Conservation (phyloP, 148 eudicot species). For the Rhododendron simsii region DNA sequence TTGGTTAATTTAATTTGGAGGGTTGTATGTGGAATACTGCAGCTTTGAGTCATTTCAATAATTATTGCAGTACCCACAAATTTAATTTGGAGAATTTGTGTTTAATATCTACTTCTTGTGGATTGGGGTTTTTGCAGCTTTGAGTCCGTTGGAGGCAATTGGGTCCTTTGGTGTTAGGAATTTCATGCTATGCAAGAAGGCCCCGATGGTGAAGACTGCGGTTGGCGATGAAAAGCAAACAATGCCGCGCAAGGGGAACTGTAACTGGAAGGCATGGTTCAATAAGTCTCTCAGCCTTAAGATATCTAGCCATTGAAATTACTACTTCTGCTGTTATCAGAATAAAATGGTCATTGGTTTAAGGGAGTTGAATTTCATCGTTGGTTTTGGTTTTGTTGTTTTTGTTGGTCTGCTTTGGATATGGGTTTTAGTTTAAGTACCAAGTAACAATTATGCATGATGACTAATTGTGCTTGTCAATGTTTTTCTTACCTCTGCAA, state of each 20-base stretch:
- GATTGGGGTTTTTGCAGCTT: conserved; percentile 23
- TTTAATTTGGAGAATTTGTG: too few relatives aligned
- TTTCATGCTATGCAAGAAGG: conserved; percentile 56
- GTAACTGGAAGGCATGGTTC: conserved; percentile 77
- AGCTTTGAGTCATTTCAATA: background rate
- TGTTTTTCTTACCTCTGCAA: background rate
- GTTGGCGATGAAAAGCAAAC: conserved; percentile 20
- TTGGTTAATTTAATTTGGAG: background rate
- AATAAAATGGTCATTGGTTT: background rate
- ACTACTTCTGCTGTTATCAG: background rate
- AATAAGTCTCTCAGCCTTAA: conserved; percentile 60
- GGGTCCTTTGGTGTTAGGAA: conserved; percentile 48
- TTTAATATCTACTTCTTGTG: background rate
- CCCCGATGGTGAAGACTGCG: conserved; percentile 20
- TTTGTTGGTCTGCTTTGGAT: background rate
- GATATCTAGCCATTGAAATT: conserved; percentile 54
- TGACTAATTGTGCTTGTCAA: background rate
- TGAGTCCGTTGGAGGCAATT: conserved; percentile 44
- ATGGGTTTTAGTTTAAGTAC: background rate
- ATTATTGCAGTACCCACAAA: background rate
- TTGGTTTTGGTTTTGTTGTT: background rate
- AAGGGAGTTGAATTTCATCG: background rate
- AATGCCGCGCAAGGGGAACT: conserved; percentile 34
- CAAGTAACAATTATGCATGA: background rate
- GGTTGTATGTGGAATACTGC: background rate